These are phyloP conservation scores for Barnettozyma sp. DNA, from an alignment of 805 yeast genomes.

Conservation along the genomic window DNA sequence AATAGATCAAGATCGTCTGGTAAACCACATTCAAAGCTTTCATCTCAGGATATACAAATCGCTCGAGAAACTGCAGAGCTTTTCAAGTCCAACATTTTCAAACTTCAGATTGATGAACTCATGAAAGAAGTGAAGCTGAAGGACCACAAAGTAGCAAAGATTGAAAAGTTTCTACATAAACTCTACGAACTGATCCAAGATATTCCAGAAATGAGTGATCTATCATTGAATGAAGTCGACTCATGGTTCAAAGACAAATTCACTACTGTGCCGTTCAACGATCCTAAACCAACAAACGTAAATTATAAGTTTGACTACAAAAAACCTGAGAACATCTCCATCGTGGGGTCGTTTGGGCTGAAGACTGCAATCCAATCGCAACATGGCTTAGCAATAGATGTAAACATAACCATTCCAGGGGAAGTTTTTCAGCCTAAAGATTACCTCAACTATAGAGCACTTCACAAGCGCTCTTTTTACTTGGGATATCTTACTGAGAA, in stretches of 20 bases:
- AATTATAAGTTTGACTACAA: slow-evolving; percentile 65
- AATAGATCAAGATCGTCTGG: slow-evolving; percentile 23
- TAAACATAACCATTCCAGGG: slow-evolving; percentile 76
- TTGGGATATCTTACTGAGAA: slow-evolving; percentile 70
- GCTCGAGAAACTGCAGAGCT: slow-evolving; percentile 93
- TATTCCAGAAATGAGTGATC: slow-evolving; percentile 49
- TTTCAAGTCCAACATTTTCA: slow-evolving; percentile 92
- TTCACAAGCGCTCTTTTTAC: slow-evolving; percentile 86
- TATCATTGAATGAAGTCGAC: slow-evolving; percentile 55
- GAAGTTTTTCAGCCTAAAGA: slow-evolving; percentile 77
- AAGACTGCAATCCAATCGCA: slow-evolving; percentile 70
- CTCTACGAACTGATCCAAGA: slow-evolving; percentile 60
- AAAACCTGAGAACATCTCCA: slow-evolving; percentile 66
- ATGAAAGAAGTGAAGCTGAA: slow-evolving; percentile 72
- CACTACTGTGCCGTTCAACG: slow-evolving; percentile 76
- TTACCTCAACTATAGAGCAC: slow-evolving; percentile 79
- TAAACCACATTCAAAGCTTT: slow-evolving; percentile 22
- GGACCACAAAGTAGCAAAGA: slow-evolving; percentile 54
- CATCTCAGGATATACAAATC: slow-evolving; percentile 80
- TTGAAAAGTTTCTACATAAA: slow-evolving; percentile 72
- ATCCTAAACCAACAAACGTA: slow-evolving; percentile 73
- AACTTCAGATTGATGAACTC: slow-evolving; percentile 88
- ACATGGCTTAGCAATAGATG: slow-evolving; percentile 62
- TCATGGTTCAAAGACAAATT: slow-evolving; percentile 42
- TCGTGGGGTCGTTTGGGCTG: slow-evolving; percentile 86